phyloP scores from a whole-genome alignment of 257 asterid genomes.

The Solanum appendiculatum region DNA sequence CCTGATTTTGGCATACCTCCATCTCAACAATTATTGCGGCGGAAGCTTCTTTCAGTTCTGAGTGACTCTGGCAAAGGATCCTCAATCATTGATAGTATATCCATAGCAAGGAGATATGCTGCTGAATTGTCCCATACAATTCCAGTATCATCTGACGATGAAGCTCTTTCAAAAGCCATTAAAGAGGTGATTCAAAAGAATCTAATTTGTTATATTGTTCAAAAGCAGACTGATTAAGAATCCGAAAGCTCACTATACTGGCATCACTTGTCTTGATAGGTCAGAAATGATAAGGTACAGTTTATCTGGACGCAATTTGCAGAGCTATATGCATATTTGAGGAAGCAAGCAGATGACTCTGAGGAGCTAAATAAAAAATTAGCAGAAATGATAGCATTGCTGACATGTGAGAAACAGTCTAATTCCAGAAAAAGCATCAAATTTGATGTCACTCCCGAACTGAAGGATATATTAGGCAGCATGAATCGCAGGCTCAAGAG shows the following conservation, averaged over 20 bases:
- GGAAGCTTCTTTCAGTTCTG: constrained; percentile 68
- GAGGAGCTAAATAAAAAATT: constrained; percentile 47
- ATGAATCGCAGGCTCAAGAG: constrained; percentile 52
- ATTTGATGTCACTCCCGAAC: constrained; percentile 48
- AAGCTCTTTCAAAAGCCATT: constrained; percentile 75
- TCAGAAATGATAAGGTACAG: constrained; percentile 56
- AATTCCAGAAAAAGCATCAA: constrained; percentile 35
- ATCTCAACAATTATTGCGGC: constrained; percentile 44
- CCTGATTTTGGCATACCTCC: constrained; percentile 78
- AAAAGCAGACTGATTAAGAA: background rate
- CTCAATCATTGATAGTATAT: constrained; percentile 54
- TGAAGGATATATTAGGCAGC: constrained; percentile 60
- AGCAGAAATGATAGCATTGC: constrained; percentile 88
- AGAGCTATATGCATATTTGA: constrained; percentile 54
- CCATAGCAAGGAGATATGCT: constrained; percentile 70
- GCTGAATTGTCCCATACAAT: constrained; percentile 71
- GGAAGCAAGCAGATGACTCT: constrained; percentile 58
- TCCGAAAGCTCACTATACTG: background rate
- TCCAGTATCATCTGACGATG: constrained; percentile 75
- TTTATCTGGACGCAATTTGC: constrained; percentile 87
- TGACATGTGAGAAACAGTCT: constrained; percentile 55
- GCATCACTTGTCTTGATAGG: constrained; percentile 25
- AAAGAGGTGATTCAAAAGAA: constrained; percentile 57
- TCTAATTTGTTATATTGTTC: background rate
- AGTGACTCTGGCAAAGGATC: constrained; percentile 76